Conservation (phyloP, 2,329 filamentous ascomycete genomes). For the Xylariales sp. region DNA sequence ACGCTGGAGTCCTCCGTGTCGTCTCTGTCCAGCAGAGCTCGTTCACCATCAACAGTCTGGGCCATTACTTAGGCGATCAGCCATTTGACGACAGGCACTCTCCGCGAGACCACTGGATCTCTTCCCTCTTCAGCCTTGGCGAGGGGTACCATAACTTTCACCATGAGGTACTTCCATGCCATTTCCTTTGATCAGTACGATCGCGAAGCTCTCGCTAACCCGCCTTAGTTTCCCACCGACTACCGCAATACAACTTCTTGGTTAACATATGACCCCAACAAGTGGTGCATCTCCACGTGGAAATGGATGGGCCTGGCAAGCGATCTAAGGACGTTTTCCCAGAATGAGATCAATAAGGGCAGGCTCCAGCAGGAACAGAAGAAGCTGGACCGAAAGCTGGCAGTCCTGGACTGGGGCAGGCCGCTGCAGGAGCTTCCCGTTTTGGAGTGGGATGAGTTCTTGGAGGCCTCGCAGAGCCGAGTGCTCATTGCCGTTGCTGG, state of each 20-base stretch:
- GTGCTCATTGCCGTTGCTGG: conserved; percentile 55
- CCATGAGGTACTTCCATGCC: conserved; percentile 55
- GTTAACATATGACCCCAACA: conserved; percentile 89
- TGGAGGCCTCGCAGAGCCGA: conserved; percentile 53
- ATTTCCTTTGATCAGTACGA: not conserved
- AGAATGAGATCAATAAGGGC: conserved; percentile 75
- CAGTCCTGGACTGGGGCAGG: conserved; percentile 57
- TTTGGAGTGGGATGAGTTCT: conserved; percentile 60
- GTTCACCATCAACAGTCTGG: conserved; percentile 88
- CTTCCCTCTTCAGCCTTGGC: conserved; percentile 77
- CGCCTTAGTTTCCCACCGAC: conserved; percentile 71
- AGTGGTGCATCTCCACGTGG: conserved; percentile 82
- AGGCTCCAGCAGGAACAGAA: conserved; percentile 61
- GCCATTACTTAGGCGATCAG: conserved; percentile 88
- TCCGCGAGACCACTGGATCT: conserved; percentile 82
- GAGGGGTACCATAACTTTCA: conserved; percentile 96
- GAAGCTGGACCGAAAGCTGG: conserved; percentile 59
- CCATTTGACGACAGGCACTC: conserved; percentile 92
- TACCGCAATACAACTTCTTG: conserved; percentile 90
- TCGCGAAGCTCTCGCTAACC: not conserved
- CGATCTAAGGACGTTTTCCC: conserved; percentile 84
- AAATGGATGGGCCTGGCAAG: conserved; percentile 81
- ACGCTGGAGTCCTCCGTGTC: conserved; percentile 80
- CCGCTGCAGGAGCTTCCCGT: conserved; percentile 48
- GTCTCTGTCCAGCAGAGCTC: conserved; percentile 90